A percentile compares a stretch with the other conserved stretches of the same genome.
Evolutionary conservation across 2,329 filamentous ascomycete species (phyloP).

Genomic region (Paracamarosporium sp.): DNA sequence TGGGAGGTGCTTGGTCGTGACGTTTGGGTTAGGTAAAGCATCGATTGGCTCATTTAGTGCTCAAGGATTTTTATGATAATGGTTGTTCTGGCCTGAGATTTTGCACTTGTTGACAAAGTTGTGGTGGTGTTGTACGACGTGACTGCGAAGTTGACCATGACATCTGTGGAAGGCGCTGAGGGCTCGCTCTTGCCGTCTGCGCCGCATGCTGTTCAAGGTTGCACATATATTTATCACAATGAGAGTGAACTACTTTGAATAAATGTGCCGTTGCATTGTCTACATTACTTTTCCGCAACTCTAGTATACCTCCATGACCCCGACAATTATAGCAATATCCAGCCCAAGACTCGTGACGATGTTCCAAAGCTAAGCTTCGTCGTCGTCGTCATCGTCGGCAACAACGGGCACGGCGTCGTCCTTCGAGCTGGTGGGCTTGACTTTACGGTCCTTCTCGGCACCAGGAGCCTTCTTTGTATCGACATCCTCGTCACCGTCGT

Average conservation of each 20-base stretch:
- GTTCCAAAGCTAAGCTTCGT: conserved; percentile 14
- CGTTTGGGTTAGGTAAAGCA: too few relatives aligned
- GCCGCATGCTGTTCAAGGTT: too few relatives aligned
- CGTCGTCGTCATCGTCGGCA: conserved; percentile 39
- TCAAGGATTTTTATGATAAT: too few relatives aligned
- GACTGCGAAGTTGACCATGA: too few relatives aligned
- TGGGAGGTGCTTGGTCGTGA: too few relatives aligned
- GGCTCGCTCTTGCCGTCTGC: too few relatives aligned
- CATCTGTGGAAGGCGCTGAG: too few relatives aligned
- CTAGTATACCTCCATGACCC: neutral
- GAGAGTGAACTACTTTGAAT: neutral
- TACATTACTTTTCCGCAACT: neutral
- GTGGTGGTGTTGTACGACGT: too few relatives aligned
- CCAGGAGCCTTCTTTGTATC: conserved; percentile 46
- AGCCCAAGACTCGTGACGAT: neutral
- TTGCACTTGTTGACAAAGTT: too few relatives aligned
- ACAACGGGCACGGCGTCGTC: conserved; percentile 41
- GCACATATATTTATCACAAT: too few relatives aligned
- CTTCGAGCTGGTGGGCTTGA: conserved; percentile 30
- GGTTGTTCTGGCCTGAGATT: too few relatives aligned
- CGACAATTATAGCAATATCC: neutral
- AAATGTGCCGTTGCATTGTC: neutral
- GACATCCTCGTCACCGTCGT: conserved; percentile 30
- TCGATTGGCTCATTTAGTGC: too few relatives aligned
- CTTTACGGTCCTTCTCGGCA: conserved; percentile 42